Base-by-base conservation (phyloP, 768 basidiomycete species). In the Suillus alpinus region DNA sequence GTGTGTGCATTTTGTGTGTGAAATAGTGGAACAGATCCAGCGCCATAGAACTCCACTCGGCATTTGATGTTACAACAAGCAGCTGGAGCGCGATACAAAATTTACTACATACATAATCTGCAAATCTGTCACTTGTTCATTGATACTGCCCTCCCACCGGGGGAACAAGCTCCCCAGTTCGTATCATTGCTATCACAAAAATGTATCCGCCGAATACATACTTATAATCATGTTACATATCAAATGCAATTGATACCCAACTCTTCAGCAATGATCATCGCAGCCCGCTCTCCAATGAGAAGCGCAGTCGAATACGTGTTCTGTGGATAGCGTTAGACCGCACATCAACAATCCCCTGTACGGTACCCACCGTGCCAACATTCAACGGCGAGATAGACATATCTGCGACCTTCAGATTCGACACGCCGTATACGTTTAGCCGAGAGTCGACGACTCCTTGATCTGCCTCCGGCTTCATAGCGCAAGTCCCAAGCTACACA, bases 401-500 rank as follows among this genome's bases (percentile, higher is more conserved):
- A 78, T 81, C 86, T 50, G 83, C 85, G 29, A 90, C 80, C 67
- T 88, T 86, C 56, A 89, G 73, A 32, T 79, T 79, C 63, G 74
- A 63, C 1, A 83, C 77, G 0, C 85, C 86, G 62, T 89, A 87
- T 13, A 90, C 86, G 62, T 85, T 85, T 43, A 89, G 71, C n/a
- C 74, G 73, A 32, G 80, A 57, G 65, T 90, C 85, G 8, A 90
- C 84, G 4, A 89, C 88, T 14, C 87, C 87, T 5, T 80, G 81
- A 43, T 78, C 59, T 18, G 82, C 77, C 20, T 80, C 78, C 3
- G 85, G 78, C 67, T 86, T 87, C 87, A 89, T 88, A 0, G 85
- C 81, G 60, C 86, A 88, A 0, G 86, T 88, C 41, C 86, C 86
- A 14, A 86, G 75, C 85, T 87, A 59, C 1, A 44, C 2, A 49